phyloP scores from a whole-genome alignment of 75 land plant species.

The Selaginella tamariscina region DNA sequence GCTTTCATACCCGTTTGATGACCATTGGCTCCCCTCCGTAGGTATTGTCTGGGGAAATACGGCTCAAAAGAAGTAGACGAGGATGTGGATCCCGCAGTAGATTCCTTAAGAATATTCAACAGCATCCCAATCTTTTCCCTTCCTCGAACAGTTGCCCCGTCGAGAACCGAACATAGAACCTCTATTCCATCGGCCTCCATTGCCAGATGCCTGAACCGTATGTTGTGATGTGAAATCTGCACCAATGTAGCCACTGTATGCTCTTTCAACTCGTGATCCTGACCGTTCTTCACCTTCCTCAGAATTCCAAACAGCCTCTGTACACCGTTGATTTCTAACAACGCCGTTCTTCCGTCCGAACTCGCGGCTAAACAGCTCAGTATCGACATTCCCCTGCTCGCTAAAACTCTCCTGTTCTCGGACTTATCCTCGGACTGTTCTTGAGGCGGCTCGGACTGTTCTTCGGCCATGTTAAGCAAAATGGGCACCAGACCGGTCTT shows the following conservation, averaged over 20 bases:
- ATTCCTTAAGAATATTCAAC: constrained; percentile 34
- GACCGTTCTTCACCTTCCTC: background rate
- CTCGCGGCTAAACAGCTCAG: constrained; percentile 52
- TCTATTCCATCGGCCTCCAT: constrained; percentile 48
- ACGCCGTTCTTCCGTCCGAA: constrained; percentile 56
- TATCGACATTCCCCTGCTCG: constrained; percentile 37
- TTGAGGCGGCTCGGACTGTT: background rate
- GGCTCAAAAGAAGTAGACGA: background rate
- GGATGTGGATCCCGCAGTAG: constrained; percentile 14
- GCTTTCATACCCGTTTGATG: background rate
- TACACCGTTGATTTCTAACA: constrained; percentile 45
- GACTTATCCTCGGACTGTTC: background rate
- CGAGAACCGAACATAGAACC: constrained; percentile 35
- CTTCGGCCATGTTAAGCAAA: constrained; percentile 24
- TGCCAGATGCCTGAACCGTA: constrained; percentile 58
- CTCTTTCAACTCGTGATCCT: constrained; percentile 35
- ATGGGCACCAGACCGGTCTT: constrained; percentile 51
- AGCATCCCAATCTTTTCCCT: constrained; percentile 49
- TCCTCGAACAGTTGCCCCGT: constrained; percentile 37
- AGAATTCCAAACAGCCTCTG: constrained; percentile 16
- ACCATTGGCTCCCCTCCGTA: background rate
- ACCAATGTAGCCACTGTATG: constrained; percentile 52
- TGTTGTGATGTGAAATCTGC: constrained; percentile 43
- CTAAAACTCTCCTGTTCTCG: constrained; percentile 17
- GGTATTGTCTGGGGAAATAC: background rate